Conservation (phyloP, 352 stramenopile genomes). For the Phytopythium ostracodes region DNA sequence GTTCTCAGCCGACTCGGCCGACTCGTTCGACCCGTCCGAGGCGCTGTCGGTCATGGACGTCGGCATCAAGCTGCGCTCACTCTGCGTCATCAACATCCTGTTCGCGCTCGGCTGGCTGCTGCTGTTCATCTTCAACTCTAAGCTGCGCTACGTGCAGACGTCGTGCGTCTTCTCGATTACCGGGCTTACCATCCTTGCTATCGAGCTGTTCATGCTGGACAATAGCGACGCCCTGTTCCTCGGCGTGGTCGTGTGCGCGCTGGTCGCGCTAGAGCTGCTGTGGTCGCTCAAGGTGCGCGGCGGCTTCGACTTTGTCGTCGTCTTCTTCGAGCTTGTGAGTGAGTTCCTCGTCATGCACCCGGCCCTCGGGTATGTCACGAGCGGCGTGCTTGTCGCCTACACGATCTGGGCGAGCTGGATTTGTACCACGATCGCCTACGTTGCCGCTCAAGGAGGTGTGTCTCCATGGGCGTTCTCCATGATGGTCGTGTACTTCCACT, state of each 20-base stretch:
- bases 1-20: conserved; percentile 2
- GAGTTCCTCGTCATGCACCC: conserved; percentile 57
- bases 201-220: conserved; percentile 52
- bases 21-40: conserved; percentile 15
- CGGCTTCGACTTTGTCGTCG: conserved; percentile 75
- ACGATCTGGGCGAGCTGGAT: conserved; percentile 80
- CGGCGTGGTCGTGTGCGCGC: conserved; percentile 23
- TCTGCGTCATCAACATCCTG: conserved; percentile 68
- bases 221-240: conserved; percentile 45
- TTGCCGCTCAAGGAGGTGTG: conserved; percentile 36
- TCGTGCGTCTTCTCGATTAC: conserved; percentile 64
- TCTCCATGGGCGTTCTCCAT: conserved; percentile 70
- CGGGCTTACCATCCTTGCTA: conserved; percentile 42
- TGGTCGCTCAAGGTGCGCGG: conserved; percentile 69
- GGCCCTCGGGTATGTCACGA: conserved; percentile 50
- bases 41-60: conserved; percentile 38
- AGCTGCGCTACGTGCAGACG: conserved; percentile 65
- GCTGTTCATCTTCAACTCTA: conserved; percentile 71
- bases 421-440: conserved; percentile 68
- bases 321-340: conserved; percentile 82
- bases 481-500: conserved; percentile 77
- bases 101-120: conserved; percentile 68
- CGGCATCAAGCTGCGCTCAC: conserved; percentile 49
- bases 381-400: conserved; percentile 48
- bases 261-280: conserved; percentile 37